Evolutionary conservation across 202 grass and related monocot genomes (phyloP).

Genomic region (Zizania palustris): DNA sequence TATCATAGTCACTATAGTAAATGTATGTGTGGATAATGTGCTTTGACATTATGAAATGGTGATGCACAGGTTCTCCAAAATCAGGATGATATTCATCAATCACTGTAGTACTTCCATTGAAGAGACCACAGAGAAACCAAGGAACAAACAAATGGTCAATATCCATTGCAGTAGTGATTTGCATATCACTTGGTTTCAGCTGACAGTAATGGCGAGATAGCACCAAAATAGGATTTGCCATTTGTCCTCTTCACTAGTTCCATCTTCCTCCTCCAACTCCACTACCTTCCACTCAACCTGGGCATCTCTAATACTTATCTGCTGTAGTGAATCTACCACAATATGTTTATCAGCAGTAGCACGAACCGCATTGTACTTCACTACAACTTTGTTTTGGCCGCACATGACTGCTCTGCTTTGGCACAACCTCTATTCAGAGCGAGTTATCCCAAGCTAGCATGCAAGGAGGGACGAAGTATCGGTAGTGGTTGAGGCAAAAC

Average conservation of each 20-base stretch:
- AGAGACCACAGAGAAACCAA: neutral
- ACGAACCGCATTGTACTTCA: too few species aligned
- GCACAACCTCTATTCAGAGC: too few species aligned
- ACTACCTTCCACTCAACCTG: too few species aligned
- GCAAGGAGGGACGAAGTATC: too few species aligned
- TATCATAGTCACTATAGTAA: constrained; percentile 19
- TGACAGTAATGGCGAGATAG: neutral
- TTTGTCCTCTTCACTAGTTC: neutral
- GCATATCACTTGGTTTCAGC: neutral
- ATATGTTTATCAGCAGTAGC: too few species aligned
- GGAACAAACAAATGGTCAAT: constrained; percentile 16
- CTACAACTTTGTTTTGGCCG: too few species aligned
- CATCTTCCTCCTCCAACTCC: too few species aligned
- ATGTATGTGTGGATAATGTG: neutral
- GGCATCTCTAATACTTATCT: too few species aligned
- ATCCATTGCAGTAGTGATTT: neutral
- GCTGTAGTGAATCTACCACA: too few species aligned
- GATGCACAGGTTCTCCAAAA: constrained; percentile 10
- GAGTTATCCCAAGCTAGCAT: too few species aligned
- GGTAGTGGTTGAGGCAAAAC: too few species aligned
- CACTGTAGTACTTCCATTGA: constrained; percentile 18
- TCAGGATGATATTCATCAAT: neutral
- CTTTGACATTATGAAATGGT: neutral
- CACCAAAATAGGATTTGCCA: neutral
- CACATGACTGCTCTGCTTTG: too few species aligned